phyloP scores from a whole-genome alignment of 2,329 filamentous ascomycete genomes.

The Venturia effusa region DNA sequence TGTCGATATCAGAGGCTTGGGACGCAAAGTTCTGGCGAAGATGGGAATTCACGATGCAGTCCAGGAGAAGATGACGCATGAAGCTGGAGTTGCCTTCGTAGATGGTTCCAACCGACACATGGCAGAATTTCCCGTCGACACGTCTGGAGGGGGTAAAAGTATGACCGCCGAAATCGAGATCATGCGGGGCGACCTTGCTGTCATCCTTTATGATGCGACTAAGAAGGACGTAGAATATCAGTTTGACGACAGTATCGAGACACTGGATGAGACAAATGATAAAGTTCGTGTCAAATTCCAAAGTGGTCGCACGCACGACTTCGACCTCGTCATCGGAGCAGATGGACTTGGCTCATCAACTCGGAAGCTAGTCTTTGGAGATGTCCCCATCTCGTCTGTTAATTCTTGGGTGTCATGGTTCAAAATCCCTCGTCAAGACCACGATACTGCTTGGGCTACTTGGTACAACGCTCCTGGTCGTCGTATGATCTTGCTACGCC shows the following conservation, averaged over 20 bases:
- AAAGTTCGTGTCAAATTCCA: constrained; percentile 18
- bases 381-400: constrained; percentile 17
- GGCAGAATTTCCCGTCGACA: constrained; percentile 17
- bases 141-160: constrained; percentile 18
- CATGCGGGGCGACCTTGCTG: constrained; percentile 22
- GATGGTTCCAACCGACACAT: constrained; percentile 13
- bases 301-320: constrained; percentile 16
- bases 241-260: constrained; percentile 18
- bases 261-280: constrained; percentile 15
- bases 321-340: constrained; percentile 22
- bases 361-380: constrained; percentile 19
- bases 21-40: constrained; percentile 29
- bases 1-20: constrained; percentile 34
- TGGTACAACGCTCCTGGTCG: constrained; percentile 20
- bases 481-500: constrained; percentile 17
- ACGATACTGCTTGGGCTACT: constrained; percentile 18
- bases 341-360: constrained; percentile 23
- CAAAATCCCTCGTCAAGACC: constrained; percentile 18
- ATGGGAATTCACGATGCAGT: constrained; percentile 30
- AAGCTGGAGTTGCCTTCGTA: constrained; percentile 31
- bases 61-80: constrained; percentile 25
- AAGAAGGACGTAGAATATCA: constrained; percentile 15
- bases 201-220: constrained; percentile 21
- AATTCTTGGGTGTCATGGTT: constrained; percentile 23
- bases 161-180: constrained; percentile 24